phyloP scores from a whole-genome alignment of 2,329 filamentous ascomycete genomes.

The Monascus ruber region DNA sequence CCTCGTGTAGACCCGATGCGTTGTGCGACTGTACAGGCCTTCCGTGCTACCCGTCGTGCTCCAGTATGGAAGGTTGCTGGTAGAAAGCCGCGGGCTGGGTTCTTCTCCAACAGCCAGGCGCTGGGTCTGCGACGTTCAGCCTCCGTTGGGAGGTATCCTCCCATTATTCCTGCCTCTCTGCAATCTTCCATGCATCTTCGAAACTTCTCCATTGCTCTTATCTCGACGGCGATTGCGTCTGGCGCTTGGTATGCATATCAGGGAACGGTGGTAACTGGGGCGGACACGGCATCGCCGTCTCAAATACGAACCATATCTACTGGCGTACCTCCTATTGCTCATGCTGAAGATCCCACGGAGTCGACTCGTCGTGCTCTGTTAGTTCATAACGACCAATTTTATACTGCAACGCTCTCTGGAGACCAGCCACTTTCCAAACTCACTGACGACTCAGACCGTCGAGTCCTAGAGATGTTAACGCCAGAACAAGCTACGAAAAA shows the following conservation, averaged over 20 bases:
- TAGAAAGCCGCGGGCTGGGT: constrained; percentile 24
- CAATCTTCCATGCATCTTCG: constrained; percentile 40
- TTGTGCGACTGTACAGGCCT: constrained; percentile 34
- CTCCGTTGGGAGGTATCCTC: constrained; percentile 23
- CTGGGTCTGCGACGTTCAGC: constrained; percentile 24
- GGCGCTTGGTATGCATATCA: constrained; percentile 41
- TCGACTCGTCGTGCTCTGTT: constrained; percentile 57
- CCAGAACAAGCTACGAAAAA: constrained; percentile 88
- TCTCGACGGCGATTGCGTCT: constrained; percentile 37
- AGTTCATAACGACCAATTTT: constrained; percentile 81
- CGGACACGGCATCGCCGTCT: constrained; percentile 13
- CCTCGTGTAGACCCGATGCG: constrained; percentile 30
- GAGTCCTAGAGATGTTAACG: constrained; percentile 90
- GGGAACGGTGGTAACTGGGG: constrained; percentile 16
- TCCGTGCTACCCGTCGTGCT: constrained; percentile 36
- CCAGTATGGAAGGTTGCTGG: constrained; percentile 32
- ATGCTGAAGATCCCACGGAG: constrained; percentile 40
- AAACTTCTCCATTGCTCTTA: constrained; percentile 37
- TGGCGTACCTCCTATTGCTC: constrained; percentile 12
- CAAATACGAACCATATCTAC: constrained; percentile 16
- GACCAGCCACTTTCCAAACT: constrained; percentile 82
- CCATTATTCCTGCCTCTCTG: constrained; percentile 22
- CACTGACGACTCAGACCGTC: constrained; percentile 70
- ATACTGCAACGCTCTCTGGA: constrained; percentile 73
- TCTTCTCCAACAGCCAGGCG: constrained; percentile 27